Base-by-base conservation (phyloP, 2,329 filamentous ascomycete species). In the Raffaelea albimanens region DNA sequence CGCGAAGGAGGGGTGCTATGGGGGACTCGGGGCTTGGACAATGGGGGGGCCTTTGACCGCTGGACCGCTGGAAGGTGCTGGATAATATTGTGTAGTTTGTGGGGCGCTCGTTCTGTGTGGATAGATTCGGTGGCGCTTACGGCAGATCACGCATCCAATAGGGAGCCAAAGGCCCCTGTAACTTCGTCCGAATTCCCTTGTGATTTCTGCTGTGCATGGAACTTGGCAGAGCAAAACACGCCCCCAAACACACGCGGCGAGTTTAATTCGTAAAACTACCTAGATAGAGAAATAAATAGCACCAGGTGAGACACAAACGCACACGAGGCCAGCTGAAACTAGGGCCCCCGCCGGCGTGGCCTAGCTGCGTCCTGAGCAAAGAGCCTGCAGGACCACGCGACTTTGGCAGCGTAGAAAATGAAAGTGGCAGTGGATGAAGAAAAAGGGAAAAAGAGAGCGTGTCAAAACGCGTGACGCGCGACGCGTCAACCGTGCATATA, bases 91-190 rank as follows among this genome's bases (percentile, higher is more conserved):
- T 29, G 25, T 9, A 16, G n/a, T 13, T 33, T 43, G 41, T 43
- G 25, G 25, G 25, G 7, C 25, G 7, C 7, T 13, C 25, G n/a
- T n/a, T 29, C 7, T 7, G 25, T 29, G 25, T 29, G 25, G 25
- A 13, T 29, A 29, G 25, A 36, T 44, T 36, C 9, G 9, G 40
- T 43, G 44, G 44, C 48, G 44, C 48, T 46, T 46, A 50, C 41
- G 44, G 48, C 48, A 50, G 48, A 50, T 46, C 44, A 50, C 41
- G 40, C 40, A 42, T 19, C 36, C 40, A 44, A 29, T 29, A 47
- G 40, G 31, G 40, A 16, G 5, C 16, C 11, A n/a, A 22, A 16
- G 13, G 21, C 36, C 34, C 18, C 14, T 46, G 11, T 29, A n/a
- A 40, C 38, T 29, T 29, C 7, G 25, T 29, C 25, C 13, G 13